phyloP scores from a whole-genome alignment of 1,139 yeast genomes.

The Pichia sp. region DNA sequence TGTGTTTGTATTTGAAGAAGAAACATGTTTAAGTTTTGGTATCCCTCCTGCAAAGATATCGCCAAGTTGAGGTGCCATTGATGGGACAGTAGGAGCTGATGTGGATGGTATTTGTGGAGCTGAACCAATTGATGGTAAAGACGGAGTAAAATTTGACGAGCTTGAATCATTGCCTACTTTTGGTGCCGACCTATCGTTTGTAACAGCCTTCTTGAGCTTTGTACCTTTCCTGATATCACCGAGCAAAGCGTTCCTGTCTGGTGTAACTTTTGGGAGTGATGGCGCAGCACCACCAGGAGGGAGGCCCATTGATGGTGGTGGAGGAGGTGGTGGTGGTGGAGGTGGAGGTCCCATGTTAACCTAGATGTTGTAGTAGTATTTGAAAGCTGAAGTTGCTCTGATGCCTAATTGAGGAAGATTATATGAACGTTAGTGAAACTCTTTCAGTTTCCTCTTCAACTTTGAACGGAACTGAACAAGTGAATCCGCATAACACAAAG shows the following conservation, averaged over 20 bases:
- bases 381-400: background rate
- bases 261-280: conserved; percentile 29
- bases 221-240: conserved; percentile 83
- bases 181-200: conserved; percentile 64
- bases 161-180: conserved; percentile 31
- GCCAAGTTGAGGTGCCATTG: conserved; percentile 51
- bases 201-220: conserved; percentile 65
- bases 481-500: too few relatives aligned
- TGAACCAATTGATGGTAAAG: conserved; percentile 15
- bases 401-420: too few relatives aligned
- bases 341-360: background rate
- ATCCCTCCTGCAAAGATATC: conserved; percentile 82
- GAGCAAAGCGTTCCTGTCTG: conserved; percentile 70
- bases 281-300: conserved; percentile 34
- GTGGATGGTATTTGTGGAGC: conserved; percentile 17
- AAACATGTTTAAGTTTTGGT: conserved; percentile 64
- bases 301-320: conserved; percentile 31
- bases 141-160: conserved; percentile 18
- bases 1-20: conserved; percentile 32
- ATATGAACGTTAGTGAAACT: too few relatives aligned
- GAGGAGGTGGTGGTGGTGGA: conserved; percentile 21
- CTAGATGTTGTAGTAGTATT: background rate
- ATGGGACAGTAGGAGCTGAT: conserved; percentile 13
- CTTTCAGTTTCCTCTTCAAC: too few relatives aligned
- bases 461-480: too few relatives aligned